phyloP scores from a whole-genome alignment of 1,284 basidiomycete species.

The Trichosporon faecale region DNA sequence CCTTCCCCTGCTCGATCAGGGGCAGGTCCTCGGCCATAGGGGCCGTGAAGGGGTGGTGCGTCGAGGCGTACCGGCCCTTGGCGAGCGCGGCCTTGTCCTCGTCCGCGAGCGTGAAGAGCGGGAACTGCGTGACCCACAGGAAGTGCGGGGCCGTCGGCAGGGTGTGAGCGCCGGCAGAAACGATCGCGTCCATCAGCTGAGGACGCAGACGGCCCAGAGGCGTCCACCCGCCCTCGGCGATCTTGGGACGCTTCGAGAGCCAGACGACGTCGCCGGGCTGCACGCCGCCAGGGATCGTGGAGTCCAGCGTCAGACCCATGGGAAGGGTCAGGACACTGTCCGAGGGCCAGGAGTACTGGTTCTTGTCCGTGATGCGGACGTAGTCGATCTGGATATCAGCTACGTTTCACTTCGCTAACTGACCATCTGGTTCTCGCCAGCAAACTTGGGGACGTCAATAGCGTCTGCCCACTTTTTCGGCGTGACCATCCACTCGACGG shows the following conservation, averaged over 20 bases:
- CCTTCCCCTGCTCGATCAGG: conserved; percentile 65
- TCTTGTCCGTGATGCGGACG: conserved; percentile 45
- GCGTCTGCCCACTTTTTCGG: conserved; percentile 37
- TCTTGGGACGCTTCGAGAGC: conserved; percentile 55
- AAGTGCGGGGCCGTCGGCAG: conserved; percentile 69
- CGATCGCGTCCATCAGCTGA: conserved; percentile 61
- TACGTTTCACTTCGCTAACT: conserved; percentile 11
- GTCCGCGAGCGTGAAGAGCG: conserved; percentile 84
- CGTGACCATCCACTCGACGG: conserved; percentile 51
- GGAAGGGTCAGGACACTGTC: conserved; percentile 44
- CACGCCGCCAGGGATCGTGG: conserved; percentile 39
- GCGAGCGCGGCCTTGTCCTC: conserved; percentile 81
- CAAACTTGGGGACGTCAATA: conserved; percentile 37
- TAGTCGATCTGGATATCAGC: conserved; percentile 37
- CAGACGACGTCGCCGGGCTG: conserved; percentile 57
- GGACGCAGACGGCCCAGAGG: conserved; percentile 71
- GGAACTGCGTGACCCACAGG: conserved; percentile 93
- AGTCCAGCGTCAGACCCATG: conserved; percentile 41
- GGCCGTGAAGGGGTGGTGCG: conserved; percentile 94
- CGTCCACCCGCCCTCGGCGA: conserved; percentile 74
- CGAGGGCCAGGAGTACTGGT: conserved; percentile 41
- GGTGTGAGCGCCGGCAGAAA: conserved; percentile 59
- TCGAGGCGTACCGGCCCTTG: conserved; percentile 79
- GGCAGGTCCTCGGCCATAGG: conserved; percentile 85
- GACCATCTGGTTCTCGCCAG: conserved; percentile 40